Conservation (phyloP, 2,329 filamentous ascomycete genomes). For the Fusarium citri region DNA sequence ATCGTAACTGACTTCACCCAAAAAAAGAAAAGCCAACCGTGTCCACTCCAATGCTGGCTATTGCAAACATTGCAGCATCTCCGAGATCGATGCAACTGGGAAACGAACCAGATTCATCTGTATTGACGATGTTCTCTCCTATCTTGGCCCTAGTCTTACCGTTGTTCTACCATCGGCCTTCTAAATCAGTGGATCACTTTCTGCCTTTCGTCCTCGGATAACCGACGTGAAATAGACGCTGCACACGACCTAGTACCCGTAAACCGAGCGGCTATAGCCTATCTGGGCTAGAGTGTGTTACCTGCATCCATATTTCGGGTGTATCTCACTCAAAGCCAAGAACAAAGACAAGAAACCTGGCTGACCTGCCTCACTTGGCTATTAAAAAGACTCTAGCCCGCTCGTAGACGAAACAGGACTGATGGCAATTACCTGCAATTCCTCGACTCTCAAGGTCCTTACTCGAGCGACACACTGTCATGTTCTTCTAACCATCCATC, state of each 20-base stretch:
- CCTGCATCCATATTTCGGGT: conserved; percentile 23
- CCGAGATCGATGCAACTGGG: conserved; percentile 8
- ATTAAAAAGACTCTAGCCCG: conserved; percentile 13
- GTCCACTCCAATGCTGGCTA: conserved; percentile 32
- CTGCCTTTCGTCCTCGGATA: conserved; percentile 29
- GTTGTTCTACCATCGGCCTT: conserved; percentile 3
- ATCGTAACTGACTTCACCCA: conserved; percentile 30
- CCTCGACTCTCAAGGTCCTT: not conserved
- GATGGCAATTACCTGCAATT: not conserved
- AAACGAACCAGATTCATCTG: conserved; percentile 32
- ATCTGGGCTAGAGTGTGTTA: conserved; percentile 33
- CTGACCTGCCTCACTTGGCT: conserved; percentile 7
- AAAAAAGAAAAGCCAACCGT: conserved; percentile 9
- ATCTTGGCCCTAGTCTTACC: not conserved
- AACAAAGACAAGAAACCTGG: conserved; percentile 2
- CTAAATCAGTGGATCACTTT: conserved; percentile 1
- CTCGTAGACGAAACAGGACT: not conserved
- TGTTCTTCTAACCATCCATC: not conserved
- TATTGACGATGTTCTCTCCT: conserved; percentile 8
- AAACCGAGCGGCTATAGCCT: conserved; percentile 35
- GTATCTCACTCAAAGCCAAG: conserved; percentile 9
- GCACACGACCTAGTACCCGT: conserved; percentile 13
- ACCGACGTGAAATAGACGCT: conserved; percentile 28
- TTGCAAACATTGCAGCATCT: conserved; percentile 32
- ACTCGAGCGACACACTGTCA: not conserved